phyloP scores from a whole-genome alignment of 2,329 filamentous ascomycete species.

The Coniella lustricola region DNA sequence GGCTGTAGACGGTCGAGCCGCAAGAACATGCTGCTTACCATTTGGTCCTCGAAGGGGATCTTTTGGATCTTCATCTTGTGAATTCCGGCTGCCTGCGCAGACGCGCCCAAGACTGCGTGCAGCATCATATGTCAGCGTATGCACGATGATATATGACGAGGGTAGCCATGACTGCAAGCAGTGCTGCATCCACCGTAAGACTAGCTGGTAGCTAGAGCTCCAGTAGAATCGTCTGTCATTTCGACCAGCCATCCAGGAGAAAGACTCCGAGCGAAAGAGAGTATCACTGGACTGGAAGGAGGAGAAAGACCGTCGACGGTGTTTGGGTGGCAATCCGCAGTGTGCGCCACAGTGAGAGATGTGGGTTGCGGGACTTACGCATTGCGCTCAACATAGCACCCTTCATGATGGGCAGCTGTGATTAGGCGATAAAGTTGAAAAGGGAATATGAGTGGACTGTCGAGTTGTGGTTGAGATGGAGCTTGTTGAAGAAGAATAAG shows the following conservation, averaged over 20 bases:
- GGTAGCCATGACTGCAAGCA: too few relatives aligned
- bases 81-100: conserved; percentile 68
- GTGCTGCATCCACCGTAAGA: too few relatives aligned
- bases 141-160: too few relatives aligned
- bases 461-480: not conserved
- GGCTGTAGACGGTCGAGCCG: not conserved
- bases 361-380: conserved; percentile 12
- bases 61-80: conserved; percentile 99
- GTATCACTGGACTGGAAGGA: too few relatives aligned
- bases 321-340: not conserved
- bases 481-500: conserved; percentile 3
- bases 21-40: conserved; percentile 52
- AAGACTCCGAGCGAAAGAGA: too few relatives aligned
- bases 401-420: conserved; percentile 64
- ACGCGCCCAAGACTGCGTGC: conserved; percentile 38
- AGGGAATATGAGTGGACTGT: conserved; percentile 3
- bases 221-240: too few relatives aligned
- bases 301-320: too few relatives aligned
- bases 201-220: too few relatives aligned
- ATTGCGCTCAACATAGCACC: conserved; percentile 62
- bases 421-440: conserved; percentile 7
- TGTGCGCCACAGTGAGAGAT: conserved; percentile 4
- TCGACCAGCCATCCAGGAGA: too few relatives aligned
- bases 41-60: conserved; percentile 83
- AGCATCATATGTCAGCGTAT: conserved; percentile 13